Conservation (phyloP, 1,284 basidiomycete genomes). For the Ustilago cynodontis region DNA sequence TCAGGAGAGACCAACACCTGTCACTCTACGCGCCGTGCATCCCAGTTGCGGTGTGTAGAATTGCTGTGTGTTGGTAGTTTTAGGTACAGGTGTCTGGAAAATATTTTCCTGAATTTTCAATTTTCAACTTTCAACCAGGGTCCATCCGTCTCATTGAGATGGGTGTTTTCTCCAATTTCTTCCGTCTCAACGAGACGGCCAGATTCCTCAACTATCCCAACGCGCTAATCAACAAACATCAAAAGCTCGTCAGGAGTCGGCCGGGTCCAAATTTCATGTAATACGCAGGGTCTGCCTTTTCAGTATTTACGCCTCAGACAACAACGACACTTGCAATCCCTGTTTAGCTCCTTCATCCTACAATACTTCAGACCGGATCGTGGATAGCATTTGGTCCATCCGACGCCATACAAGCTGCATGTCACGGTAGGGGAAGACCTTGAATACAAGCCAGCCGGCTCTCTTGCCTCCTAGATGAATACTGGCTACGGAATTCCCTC, state of each 20-base stretch:
- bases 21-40: constrained; percentile 20
- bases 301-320: background rate
- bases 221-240: too few species aligned
- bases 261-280: constrained; percentile 6
- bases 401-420: background rate
- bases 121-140: too few species aligned
- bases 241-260: constrained; percentile 6
- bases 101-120: too few species aligned
- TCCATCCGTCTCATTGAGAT: too few species aligned
- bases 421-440: too few species aligned
- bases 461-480: constrained; percentile 23
- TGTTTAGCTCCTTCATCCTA: background rate
- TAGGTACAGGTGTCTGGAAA: too few species aligned
- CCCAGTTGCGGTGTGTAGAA: too few species aligned
- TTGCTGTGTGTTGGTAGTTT: too few species aligned
- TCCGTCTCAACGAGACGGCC: too few species aligned
- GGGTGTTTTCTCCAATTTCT: too few species aligned
- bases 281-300: constrained; percentile 15
- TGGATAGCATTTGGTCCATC: background rate
- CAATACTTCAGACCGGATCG: background rate
- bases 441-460: background rate
- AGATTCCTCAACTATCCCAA: too few species aligned
- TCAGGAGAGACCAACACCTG: constrained; percentile 11
- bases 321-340: background rate
- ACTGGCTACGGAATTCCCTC: constrained; percentile 46